phyloP scores from a whole-genome alignment of 2,329 filamentous ascomycete genomes.

The Xylariaceae sp. region DNA sequence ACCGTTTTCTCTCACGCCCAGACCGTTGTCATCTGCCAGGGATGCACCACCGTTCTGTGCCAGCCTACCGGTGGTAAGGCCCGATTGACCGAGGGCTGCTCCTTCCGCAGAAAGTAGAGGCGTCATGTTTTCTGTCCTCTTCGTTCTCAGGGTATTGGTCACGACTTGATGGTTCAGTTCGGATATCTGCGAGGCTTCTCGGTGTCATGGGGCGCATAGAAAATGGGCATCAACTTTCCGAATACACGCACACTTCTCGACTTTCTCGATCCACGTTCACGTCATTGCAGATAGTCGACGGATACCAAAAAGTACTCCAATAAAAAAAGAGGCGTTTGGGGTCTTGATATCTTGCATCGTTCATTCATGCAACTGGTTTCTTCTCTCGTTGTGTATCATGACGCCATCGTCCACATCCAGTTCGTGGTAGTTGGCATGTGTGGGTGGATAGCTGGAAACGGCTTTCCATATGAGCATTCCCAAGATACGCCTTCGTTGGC shows the following conservation, averaged over 20 bases:
- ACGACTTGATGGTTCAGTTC: slow-evolving; percentile 50
- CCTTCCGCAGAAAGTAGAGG: slow-evolving; percentile 99
- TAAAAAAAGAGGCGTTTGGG: slow-evolving; percentile 64
- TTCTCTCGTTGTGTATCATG: slow-evolving; percentile 36
- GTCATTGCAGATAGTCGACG: slow-evolving; percentile 68
- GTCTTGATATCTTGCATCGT: slow-evolving; percentile 77
- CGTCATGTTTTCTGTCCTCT: slow-evolving; percentile 40
- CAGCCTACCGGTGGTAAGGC: slow-evolving; percentile 99
- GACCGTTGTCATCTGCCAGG: slow-evolving; percentile 99
- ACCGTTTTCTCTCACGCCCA: slow-evolving; percentile 99
- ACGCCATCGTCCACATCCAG: slow-evolving; percentile 38
- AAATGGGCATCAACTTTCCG: slow-evolving; percentile 32
- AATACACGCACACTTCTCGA: slow-evolving; percentile 30
- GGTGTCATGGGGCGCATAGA: slow-evolving; percentile 46
- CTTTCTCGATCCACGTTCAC: slow-evolving; percentile 33
- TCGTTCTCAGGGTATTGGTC: slow-evolving; percentile 40
- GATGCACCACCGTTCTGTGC: slow-evolving; percentile 99
- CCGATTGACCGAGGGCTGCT: slow-evolving; percentile 98
- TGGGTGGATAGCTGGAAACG: slow-evolving; percentile 55
- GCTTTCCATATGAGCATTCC: slow-evolving; percentile 52
- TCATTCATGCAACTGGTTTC: slow-evolving; percentile 42
- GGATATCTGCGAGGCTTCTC: slow-evolving; percentile 52
- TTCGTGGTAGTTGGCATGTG: slow-evolving; percentile 43
- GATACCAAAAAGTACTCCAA: slow-evolving; percentile 52
- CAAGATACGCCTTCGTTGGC: slow-evolving; percentile 26